These are phyloP conservation scores for Vitrella brassicaformis DNA, from an alignment of 73 alveolate species.

Conservation along the genomic window DNA sequence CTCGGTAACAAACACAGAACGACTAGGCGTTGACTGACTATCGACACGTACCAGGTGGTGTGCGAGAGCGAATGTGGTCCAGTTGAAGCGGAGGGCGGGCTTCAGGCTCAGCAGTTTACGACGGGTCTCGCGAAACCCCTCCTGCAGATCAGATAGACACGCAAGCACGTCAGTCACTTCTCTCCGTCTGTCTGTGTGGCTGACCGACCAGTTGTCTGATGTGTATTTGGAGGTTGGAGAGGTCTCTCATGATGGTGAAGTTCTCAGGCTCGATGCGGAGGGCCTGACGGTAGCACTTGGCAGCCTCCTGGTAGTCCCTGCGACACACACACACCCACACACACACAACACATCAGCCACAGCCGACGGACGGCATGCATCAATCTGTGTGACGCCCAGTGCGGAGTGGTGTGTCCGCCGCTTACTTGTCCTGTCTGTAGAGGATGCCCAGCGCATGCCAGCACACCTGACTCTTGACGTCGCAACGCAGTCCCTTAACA, in stretches of 20 bases:
- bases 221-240: conserved; percentile 63
- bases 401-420: too few species aligned
- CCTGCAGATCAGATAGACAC: conserved; percentile 17
- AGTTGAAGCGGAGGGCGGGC: not conserved
- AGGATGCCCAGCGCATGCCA: conserved; percentile 84
- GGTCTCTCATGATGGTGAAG: conserved; percentile 67
- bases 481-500: conserved; percentile 42
- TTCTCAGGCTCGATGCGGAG: conserved; percentile 67
- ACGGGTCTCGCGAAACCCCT: conserved; percentile 36
- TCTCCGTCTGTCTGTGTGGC: conserved; percentile 44
- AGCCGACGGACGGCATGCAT: too few species aligned
- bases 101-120: conserved; percentile 11
- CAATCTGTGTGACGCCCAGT: too few species aligned
- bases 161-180: conserved; percentile 43
- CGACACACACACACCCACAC: too few species aligned
- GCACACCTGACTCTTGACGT: conserved; percentile 65
- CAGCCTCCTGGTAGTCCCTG: conserved; percentile 31
- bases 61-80: too few species aligned
- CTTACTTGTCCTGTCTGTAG: conserved; percentile 64
- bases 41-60: too few species aligned
- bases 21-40: too few species aligned
- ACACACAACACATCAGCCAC: too few species aligned
- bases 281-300: conserved; percentile 50
- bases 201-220: conserved; percentile 54
- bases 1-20: too few species aligned